Evolutionary conservation across 1,284 basidiomycete species (phyloP).

Genomic region (Xerocomus amazonicus): DNA sequence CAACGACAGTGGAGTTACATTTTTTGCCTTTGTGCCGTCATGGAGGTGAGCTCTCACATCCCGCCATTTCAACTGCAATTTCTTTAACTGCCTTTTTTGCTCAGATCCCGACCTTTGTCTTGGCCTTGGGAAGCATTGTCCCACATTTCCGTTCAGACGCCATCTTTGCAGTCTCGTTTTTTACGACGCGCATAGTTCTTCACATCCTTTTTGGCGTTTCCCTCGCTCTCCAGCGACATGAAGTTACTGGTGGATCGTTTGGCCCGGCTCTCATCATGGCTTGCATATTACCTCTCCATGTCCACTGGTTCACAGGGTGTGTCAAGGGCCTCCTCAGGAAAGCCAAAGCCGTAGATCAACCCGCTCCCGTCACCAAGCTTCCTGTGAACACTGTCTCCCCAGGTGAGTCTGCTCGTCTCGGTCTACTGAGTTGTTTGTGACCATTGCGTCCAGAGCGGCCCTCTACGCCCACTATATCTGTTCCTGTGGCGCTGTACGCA

Average conservation of each 20-base stretch:
- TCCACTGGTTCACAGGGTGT: constrained; percentile 52
- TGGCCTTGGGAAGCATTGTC: constrained; percentile 47
- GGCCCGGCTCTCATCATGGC: constrained; percentile 41
- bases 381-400: background rate
- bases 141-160: constrained; percentile 47
- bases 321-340: constrained; percentile 48
- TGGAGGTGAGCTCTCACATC: constrained; percentile 43
- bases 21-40: constrained; percentile 46
- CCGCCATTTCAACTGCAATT: background rate
- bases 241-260: constrained; percentile 32
- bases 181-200: constrained; percentile 50
- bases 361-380: constrained; percentile 4
- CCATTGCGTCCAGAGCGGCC: constrained; percentile 10
- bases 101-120: constrained; percentile 55
- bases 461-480: constrained; percentile 7
- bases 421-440: background rate
- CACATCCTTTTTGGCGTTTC: constrained; percentile 43
- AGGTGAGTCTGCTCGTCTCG: constrained; percentile 9
- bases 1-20: constrained; percentile 41
- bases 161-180: constrained; percentile 51
- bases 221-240: constrained; percentile 32
- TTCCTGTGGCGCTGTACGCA: constrained; percentile 4
- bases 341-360: constrained; percentile 10
- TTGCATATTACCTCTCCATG: constrained; percentile 49
- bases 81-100: background rate